phyloP scores from a whole-genome alignment of 1,139 yeast species.

The Blastobotrys persicus region DNA sequence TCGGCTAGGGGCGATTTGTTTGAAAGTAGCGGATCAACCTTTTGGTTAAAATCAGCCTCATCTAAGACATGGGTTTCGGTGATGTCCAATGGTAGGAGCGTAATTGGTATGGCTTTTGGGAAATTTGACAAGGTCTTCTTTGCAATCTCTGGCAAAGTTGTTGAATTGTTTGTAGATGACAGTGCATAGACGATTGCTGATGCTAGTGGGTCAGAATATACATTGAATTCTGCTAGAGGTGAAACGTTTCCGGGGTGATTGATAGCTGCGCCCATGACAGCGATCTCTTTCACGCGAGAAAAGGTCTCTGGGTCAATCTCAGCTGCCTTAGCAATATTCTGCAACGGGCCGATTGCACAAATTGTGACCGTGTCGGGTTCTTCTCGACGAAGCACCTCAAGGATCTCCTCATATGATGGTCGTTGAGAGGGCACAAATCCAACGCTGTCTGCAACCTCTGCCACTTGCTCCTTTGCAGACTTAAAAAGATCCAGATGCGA shows the following conservation, averaged over 20 bases:
- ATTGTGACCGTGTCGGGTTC: constrained; percentile 40
- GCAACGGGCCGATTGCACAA: constrained; percentile 43
- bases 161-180: constrained; percentile 33
- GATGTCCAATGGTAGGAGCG: constrained; percentile 41
- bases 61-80: constrained; percentile 36
- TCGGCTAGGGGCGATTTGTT: constrained; percentile 34
- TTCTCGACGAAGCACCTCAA: constrained; percentile 36
- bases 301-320: constrained; percentile 39
- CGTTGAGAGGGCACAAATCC: constrained; percentile 35
- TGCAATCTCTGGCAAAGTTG: constrained; percentile 31
- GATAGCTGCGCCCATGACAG: constrained; percentile 44
- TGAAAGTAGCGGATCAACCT: constrained; percentile 20
- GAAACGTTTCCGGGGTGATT: constrained; percentile 41
- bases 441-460: constrained; percentile 13
- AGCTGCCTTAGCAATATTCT: constrained; percentile 44
- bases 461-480: constrained; percentile 11
- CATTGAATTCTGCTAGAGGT: constrained; percentile 45
- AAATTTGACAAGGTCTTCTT: constrained; percentile 22
- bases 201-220: constrained; percentile 43
- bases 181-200: constrained; percentile 41
- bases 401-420: constrained; percentile 38
- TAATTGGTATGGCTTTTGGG: constrained; percentile 32
- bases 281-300: constrained; percentile 37
- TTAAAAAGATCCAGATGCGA: constrained; percentile 33
- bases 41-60: constrained; percentile 27